These are phyloP conservation scores for Sugiyamaella novakii DNA, from an alignment of 1,139 yeast genomes.

Conservation along the genomic window DNA sequence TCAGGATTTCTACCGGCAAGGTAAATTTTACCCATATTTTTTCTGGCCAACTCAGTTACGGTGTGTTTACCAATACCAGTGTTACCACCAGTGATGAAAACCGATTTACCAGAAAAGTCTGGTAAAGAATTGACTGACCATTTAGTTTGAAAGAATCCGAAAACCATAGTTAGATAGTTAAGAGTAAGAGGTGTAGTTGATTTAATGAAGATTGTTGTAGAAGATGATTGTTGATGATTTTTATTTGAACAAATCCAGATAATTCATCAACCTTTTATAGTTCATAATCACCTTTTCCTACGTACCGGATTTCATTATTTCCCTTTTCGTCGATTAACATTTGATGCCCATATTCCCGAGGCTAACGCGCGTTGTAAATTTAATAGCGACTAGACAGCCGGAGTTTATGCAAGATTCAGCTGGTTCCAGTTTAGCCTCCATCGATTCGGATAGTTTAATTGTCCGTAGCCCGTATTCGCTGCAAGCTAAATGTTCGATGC, in stretches of 20 bases:
- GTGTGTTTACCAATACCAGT: constrained; percentile 35
- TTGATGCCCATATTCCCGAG: no score
- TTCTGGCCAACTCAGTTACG: constrained; percentile 28
- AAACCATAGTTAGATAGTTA: constrained; percentile 7
- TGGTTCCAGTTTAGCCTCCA: no score
- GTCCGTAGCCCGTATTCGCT: no score
- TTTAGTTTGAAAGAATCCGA: constrained; percentile 5
- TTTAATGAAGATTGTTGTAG: no score
- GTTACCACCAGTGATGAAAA: constrained; percentile 37
- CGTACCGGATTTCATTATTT: no score
- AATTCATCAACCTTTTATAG: not conserved
- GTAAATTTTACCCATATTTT: constrained; percentile 33
- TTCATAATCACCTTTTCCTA: no score
- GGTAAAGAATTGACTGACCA: constrained; percentile 35
- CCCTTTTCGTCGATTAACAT: not conserved
- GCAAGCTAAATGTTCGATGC: no score
- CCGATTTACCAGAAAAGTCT: constrained; percentile 44
- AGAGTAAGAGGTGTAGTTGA: not conserved
- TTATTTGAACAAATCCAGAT: not conserved
- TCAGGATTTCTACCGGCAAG: constrained; percentile 33
- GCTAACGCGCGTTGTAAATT: no score
- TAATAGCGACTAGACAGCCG: no score
- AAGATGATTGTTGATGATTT: not conserved
- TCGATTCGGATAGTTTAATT: no score
- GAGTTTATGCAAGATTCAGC: no score